Conservation (phyloP, 768 basidiomycete genomes). For the Lentinula sp. region DNA sequence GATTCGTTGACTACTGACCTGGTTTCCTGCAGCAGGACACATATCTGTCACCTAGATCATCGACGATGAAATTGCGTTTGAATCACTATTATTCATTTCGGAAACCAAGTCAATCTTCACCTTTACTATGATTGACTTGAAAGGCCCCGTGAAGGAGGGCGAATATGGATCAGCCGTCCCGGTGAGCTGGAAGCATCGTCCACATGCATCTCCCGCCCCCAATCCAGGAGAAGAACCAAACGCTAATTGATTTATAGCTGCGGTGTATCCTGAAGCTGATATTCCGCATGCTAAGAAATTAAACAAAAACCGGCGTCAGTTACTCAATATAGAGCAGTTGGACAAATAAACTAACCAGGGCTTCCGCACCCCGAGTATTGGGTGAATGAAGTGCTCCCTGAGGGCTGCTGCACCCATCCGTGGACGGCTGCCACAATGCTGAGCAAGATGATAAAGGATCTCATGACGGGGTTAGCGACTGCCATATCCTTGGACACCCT, state of each 20-base stretch:
- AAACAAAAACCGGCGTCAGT: not conserved
- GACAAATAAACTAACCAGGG: constrained; percentile 30
- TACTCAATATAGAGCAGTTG: not conserved
- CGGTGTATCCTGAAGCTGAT: constrained; percentile 44
- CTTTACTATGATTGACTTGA: constrained; percentile 52
- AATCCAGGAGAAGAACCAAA: constrained; percentile 45
- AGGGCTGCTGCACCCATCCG: constrained; percentile 48
- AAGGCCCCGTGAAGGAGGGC: constrained; percentile 42
- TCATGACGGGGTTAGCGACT: not conserved
- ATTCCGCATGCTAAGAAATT: constrained; percentile 44
- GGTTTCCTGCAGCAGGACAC: constrained; percentile 42
- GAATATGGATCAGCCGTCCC: constrained; percentile 48
- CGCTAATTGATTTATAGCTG: constrained; percentile 52
- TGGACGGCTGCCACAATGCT: not conserved
- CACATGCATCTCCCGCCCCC: constrained; percentile 56
- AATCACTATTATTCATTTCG: not conserved
- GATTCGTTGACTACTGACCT: constrained; percentile 17
- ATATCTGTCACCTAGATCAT: constrained; percentile 26
- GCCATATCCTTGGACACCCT: not conserved
- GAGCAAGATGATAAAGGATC: not conserved
- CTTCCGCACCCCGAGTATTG: constrained; percentile 43
- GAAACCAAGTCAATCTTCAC: constrained; percentile 14
- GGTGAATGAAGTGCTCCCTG: constrained; percentile 52
- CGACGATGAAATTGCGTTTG: not conserved
- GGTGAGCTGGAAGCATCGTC: constrained; percentile 53